Conservation (phyloP, 345 rosid species). For the Gossypium bickii region DNA sequence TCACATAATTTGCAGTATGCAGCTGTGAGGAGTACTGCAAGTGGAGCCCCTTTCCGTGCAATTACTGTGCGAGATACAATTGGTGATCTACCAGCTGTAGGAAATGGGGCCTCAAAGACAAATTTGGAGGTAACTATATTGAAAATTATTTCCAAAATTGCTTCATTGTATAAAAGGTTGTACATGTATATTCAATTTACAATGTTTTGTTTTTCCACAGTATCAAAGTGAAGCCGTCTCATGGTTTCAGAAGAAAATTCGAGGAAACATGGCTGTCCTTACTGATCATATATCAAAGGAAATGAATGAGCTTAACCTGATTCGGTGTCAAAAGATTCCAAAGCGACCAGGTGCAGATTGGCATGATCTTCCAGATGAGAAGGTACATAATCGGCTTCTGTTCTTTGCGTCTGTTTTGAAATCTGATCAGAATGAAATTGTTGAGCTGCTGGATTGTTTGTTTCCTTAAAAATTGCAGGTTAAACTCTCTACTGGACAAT, state of each 20-base stretch:
- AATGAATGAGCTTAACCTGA: slow-evolving; percentile 76
- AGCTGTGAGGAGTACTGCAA: slow-evolving; percentile 68
- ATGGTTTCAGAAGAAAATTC: slow-evolving; percentile 73
- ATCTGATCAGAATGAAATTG: background rate
- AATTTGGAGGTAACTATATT: slow-evolving; percentile 39
- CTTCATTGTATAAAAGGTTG: background rate
- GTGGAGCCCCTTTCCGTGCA: slow-evolving; percentile 86
- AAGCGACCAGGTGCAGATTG: slow-evolving; percentile 91
- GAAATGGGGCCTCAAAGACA: slow-evolving; percentile 56
- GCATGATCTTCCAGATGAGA: slow-evolving; percentile 75
- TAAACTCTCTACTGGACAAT: slow-evolving; percentile 53
- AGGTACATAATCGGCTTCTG: slow-evolving; percentile 32
- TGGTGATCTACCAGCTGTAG: slow-evolving; percentile 76
- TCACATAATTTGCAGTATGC: slow-evolving; percentile 48
- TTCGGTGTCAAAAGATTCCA: slow-evolving; percentile 62
- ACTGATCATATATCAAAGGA: slow-evolving; percentile 76
- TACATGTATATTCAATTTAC: slow-evolving; percentile 2
- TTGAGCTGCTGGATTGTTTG: background rate
- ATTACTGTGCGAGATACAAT: slow-evolving; percentile 90
- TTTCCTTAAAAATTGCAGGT: slow-evolving; percentile 37
- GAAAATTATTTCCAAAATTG: background rate
- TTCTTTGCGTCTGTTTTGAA: background rate
- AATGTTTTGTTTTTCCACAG: slow-evolving; percentile 30
- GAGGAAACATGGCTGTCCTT: slow-evolving; percentile 45
- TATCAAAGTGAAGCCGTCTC: slow-evolving; percentile 57